These are phyloP conservation scores for Coemansia sp. DNA, from an alignment of 192 early-diverging fungal species.

Conservation along the genomic window DNA sequence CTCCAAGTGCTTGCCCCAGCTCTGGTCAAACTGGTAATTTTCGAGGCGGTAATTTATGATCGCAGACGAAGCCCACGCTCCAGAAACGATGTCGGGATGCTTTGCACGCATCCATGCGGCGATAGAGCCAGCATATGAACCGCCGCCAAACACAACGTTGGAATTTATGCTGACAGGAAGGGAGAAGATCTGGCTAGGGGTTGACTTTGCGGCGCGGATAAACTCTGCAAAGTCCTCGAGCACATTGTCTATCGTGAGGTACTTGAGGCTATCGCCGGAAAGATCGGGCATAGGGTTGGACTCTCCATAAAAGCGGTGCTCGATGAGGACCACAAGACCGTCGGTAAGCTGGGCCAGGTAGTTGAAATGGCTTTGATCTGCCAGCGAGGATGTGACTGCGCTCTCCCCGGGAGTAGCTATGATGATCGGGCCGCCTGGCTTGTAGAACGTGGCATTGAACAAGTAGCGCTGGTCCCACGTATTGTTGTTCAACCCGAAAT, in stretches of 20 bases:
- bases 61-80: constrained; percentile 67
- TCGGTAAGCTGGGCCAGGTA: constrained; percentile 56
- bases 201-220: constrained; percentile 20
- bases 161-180: constrained; percentile 21
- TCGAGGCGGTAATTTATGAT: constrained; percentile 62
- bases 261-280: constrained; percentile 35
- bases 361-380: constrained; percentile 20
- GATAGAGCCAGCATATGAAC: constrained; percentile 69
- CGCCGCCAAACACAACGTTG: constrained; percentile 58
- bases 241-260: constrained; percentile 31
- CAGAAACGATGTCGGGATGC: constrained; percentile 63
- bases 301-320: constrained; percentile 65
- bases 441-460: constrained; percentile 42
- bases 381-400: constrained; percentile 13
- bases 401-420: constrained; percentile 35
- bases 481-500: constrained; percentile 25
- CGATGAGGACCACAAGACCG: constrained; percentile 58
- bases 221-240: constrained; percentile 40
- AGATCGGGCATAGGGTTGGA: constrained; percentile 55
- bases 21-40: constrained; percentile 60
- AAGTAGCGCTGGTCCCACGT: constrained; percentile 34
- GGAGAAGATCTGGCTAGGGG: constrained; percentile 16
- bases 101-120: constrained; percentile 71
- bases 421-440: constrained; percentile 37
- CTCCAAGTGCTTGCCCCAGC: constrained; percentile 30